Base-by-base conservation (phyloP, 495 filamentous ascomycete species). In the Penicillium taxi region DNA sequence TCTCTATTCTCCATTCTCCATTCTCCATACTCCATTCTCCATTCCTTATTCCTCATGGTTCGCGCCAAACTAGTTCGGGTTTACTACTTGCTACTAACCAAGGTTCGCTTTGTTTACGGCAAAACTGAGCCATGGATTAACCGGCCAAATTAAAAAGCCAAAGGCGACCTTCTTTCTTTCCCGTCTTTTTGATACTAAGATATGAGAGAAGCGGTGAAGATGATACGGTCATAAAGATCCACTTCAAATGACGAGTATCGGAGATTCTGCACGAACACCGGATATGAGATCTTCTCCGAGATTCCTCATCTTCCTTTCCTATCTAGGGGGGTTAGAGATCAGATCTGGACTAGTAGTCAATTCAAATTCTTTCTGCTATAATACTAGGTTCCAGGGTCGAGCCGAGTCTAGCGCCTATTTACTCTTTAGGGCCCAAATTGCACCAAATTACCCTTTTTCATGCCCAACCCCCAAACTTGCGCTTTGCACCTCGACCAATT, bases 211-310 rank as follows among this genome's bases (percentile, higher is more conserved):
- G 52, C 52, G 52, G 52, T 55, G 52, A 52, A 52, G 45, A 46
- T 44, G 45, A 52, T 52, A 42, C 37, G 23, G 32, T 52, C 48
- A 42, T 32, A 42, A 46, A 42, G 39, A 55, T 48, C 48, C 48
- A 42, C 52, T 47, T 49, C 48, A 25, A 52, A 50, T 55, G 48
- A 55, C 52, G 45, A 55, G 52, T 49, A 52, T 55, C 48, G 48
- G 51, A 46, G 51, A 48, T 55, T 41, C 38, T 50, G 47, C 42
- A 42, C 35, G 35, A 39, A 35, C 31, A 19, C 15, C 15, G 27
- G 41, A 47, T 44, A 39, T 22, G 42, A 40, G 42, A 47, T 49
- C 33, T 40, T 38, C 24, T 13, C 32, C 15, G 36, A 9, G n/a
- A n/a, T n/a, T 40, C 49, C 38, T 38, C 32, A 37, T 4, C 25